Conservation (phyloP, 2,329 filamentous ascomycete species). For the Neoscytalidium dimidiatum region DNA sequence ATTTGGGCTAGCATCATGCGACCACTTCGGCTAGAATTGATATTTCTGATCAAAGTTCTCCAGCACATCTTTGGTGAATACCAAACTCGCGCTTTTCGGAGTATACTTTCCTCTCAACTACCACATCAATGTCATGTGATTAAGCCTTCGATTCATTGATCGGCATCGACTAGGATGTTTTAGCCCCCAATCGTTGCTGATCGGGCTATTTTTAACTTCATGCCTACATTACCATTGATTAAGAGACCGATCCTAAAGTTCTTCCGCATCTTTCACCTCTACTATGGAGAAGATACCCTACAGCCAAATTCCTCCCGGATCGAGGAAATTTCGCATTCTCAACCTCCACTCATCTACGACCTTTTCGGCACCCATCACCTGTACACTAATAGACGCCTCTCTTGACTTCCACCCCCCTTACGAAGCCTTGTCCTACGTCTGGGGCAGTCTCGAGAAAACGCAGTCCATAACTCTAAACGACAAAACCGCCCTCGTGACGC, state of each 20-base stretch:
- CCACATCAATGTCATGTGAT: too few relatives aligned
- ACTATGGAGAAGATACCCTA: not conserved
- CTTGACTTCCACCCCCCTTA: conserved; percentile 11
- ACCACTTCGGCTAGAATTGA: not conserved
- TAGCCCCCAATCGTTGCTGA: not conserved
- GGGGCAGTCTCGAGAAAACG: conserved; percentile 18
- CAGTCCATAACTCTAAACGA: conserved; percentile 13
- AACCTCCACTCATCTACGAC: not conserved
- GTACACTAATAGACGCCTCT: not conserved
- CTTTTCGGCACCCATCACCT: not conserved
- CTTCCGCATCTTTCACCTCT: not conserved
- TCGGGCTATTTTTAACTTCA: not conserved
- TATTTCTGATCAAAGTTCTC: not conserved
- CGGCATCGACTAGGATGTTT: not conserved
- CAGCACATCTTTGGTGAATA: not conserved
- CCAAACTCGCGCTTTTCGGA: too few relatives aligned
- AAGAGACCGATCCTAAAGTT: not conserved
- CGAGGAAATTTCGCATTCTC: not conserved
- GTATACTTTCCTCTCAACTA: too few relatives aligned
- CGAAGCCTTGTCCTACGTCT: conserved; percentile 23
- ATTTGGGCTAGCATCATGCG: not conserved
- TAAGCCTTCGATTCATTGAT: not conserved
- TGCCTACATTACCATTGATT: not conserved
- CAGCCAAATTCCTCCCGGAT: not conserved
- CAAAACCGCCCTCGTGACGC: conserved; percentile 2